A percentile compares a stretch with the other conserved stretches of the same genome.
Conservation (phyloP, 2,329 filamentous ascomycete genomes). For the Shiraia bambusicola region DNA sequence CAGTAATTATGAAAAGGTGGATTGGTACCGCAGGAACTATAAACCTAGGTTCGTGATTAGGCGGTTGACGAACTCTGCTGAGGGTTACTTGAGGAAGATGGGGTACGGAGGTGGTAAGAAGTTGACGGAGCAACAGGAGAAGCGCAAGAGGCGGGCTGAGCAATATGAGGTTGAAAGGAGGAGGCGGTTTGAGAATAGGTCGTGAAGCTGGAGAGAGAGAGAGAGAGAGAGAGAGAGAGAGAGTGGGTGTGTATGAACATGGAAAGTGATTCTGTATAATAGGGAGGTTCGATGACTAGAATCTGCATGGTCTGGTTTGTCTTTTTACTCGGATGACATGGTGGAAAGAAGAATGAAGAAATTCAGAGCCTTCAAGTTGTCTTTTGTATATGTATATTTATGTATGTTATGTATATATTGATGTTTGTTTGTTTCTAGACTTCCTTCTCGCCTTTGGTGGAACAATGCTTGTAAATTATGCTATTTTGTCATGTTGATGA, state of each 20-base stretch:
- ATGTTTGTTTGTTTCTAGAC: too few species aligned
- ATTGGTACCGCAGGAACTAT: conserved; percentile 33
- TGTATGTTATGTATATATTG: too few species aligned
- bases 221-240: too few species aligned
- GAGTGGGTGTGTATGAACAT: not conserved
- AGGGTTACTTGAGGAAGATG: conserved; percentile 14
- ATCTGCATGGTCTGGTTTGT: too few species aligned
- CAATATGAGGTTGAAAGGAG: conserved; percentile 30
- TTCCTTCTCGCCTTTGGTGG: too few species aligned
- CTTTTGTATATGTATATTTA: too few species aligned
- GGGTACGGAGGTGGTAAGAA: conserved; percentile 19
- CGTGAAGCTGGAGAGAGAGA: too few species aligned
- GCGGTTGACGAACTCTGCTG: conserved; percentile 14
- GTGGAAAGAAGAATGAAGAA: too few species aligned
- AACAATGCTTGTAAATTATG: too few species aligned
- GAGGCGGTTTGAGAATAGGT: conserved; percentile 32
- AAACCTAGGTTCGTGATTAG: conserved; percentile 19
- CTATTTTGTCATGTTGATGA: too few species aligned
- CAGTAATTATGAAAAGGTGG: conserved; percentile 20
- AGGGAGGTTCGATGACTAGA: not conserved
- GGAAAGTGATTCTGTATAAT: not conserved
- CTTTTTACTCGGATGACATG: too few species aligned
- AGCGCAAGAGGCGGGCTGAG: conserved; percentile 31
- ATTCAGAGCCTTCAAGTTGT: too few species aligned
- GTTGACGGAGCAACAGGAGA: conserved; percentile 21